Evolutionary conservation across 208 protist genomes (phyloP), one percentile per base, ranked within the genome.

Genomic region (Leishmania amazonensis): DNA sequence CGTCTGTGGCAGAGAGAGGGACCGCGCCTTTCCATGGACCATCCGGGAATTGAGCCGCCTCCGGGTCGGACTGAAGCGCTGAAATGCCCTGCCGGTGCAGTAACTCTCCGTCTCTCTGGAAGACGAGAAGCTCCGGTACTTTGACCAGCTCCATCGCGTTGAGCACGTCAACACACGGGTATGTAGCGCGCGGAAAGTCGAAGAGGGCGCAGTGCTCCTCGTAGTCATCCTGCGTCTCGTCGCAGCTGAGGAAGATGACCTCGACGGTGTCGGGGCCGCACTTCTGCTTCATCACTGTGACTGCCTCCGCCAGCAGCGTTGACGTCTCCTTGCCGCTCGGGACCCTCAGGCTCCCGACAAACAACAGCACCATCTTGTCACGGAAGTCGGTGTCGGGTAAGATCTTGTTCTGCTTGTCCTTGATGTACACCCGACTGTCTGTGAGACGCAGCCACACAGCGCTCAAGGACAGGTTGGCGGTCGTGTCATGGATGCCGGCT

Each of bases 31-130:
- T 73, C 90, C 91, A 96, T 64, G 75, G 62, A 47, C 83, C 84
- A 24, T 79, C n/a, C 2, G 93, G 93, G 76, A 94, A 96, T 67
- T 76, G 53, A 47, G 49, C 15, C 40, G 78, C 90, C 76, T 94
- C 88, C 9, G 90, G 86, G 68, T 95, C 91, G n/a, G 77, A 31
- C n/a, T 81, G 88, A 31, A 96, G 77, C 31, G 93, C 91, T n/a
- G 51, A 40, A 60, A 95, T 79, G 24, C 93, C 93, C 51, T 93
- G 65, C 45, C 85, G 81, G 79, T 93, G 88, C 58, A 95, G 58
- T 62, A 96, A 78, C 53, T 68, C 40, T 8, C 93, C 93, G 71
- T 91, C 85, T 38, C 77, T 60, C 81, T 73, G 81, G 70, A 96
- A 96, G 28, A 95, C 74, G 15, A 93, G 35, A 35, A 96, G 73